A percentile compares a stretch with the other conserved stretches of the same genome.
phyloP scores from a whole-genome alignment of 257 asterid genomes.

The Jacaranda copaia region DNA sequence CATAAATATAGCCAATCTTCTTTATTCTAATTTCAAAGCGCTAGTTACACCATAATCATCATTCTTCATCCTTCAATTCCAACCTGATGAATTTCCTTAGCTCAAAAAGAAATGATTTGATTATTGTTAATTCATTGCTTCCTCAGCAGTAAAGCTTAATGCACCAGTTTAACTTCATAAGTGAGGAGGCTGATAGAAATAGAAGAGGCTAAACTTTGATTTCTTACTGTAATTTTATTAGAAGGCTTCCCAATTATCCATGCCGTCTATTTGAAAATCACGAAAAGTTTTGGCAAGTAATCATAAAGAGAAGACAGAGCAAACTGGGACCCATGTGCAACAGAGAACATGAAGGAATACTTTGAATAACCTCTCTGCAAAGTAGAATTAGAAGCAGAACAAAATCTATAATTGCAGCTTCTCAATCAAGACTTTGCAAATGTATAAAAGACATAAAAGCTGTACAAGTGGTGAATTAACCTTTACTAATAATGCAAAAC shows the following conservation, averaged over 20 bases:
- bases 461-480: not conserved
- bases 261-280: conserved; percentile 12
- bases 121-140: not conserved
- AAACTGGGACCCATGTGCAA: not conserved
- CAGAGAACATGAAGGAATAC: conserved; percentile 1
- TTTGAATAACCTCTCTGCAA: not conserved
- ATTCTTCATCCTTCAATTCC: not conserved
- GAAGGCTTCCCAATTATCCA: not conserved
- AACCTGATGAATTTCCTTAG: not conserved
- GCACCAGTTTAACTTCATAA: not conserved
- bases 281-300: not conserved
- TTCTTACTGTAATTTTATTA: not conserved
- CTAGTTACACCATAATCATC: not conserved
- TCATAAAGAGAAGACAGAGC: not conserved
- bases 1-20: not conserved
- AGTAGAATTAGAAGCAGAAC: not conserved
- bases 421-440: not conserved
- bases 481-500: not conserved
- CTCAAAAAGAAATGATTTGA: not conserved
- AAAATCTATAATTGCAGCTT: not conserved
- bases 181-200: not conserved
- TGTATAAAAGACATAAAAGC: not conserved
- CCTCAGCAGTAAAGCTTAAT: not conserved
- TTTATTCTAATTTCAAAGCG: no score
- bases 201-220: not conserved